Percentiles rank a stretch among this genome's conserved stretches.
Evolutionary conservation across 768 basidiomycete genomes (phyloP).

Genomic region (Symmetrospora coprosmae): DNA sequence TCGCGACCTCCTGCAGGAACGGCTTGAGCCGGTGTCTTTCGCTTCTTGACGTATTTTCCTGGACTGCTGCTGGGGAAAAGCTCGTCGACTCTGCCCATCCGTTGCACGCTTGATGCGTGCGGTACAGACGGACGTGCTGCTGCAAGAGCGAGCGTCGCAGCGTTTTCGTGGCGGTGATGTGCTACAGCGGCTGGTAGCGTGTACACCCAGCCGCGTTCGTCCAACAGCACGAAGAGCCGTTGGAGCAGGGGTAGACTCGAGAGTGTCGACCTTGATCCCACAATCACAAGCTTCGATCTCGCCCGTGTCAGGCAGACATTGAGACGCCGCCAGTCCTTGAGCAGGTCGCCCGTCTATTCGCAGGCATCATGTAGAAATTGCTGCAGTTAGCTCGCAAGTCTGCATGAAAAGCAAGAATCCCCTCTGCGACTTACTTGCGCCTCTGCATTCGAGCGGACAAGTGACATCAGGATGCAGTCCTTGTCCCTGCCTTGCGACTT

Average conservation of each 20-base stretch:
- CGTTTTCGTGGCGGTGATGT: conserved; percentile 41
- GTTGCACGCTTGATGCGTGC: no score
- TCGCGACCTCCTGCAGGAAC: no score
- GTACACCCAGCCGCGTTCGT: conserved; percentile 57
- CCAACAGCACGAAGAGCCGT: conserved; percentile 67
- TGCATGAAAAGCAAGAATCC: not conserved
- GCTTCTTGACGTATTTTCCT: no score
- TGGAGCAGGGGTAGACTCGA: conserved; percentile 44
- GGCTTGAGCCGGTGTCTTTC: no score
- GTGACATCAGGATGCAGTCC: conserved; percentile 79
- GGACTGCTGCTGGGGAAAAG: no score
- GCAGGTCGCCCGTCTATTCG: conserved; percentile 70
- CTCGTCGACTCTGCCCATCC: no score
- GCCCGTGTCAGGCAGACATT: conserved; percentile 96
- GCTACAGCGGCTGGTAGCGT: conserved; percentile 49
- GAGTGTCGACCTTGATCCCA: conserved; percentile 74
- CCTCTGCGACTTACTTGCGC: conserved; percentile 47
- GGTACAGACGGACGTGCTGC: no score
- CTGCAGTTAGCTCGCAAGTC: no score
- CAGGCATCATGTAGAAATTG: no score
- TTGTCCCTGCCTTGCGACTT: conserved; percentile 41
- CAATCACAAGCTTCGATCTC: conserved; percentile 70
- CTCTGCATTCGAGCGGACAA: conserved; percentile 72
- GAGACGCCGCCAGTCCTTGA: conserved; percentile 90
- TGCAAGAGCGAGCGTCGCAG: not conserved